Evolutionary conservation across 768 basidiomycete species (phyloP), one percentile per base, ranked within the genome.

Genomic region (Tricholoma hemisulphureum): DNA sequence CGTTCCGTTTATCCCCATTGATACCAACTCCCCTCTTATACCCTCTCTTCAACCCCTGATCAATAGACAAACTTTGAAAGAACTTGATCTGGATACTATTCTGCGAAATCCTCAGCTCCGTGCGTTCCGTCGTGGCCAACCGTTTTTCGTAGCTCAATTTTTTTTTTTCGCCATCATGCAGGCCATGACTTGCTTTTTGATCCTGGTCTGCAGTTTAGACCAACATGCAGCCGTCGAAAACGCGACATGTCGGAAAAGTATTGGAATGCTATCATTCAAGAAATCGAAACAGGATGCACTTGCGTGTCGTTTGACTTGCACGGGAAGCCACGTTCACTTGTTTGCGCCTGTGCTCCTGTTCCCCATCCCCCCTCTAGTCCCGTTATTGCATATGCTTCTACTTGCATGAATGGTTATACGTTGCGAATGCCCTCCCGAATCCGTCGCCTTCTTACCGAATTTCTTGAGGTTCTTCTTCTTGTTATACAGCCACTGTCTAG

Each of bases 181-280:
- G 91, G 91, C 31, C 93, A 96, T 64, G 93, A 95, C 73, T 80
- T 95, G 59, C 83, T 95, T 63, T 95, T 95, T 62, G 94, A 96
- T 61, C 81, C 90, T 16, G 86, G 87, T 14, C 76, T 93, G 13
- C 91, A 93, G 69, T 93, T 93, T 71, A 83, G 89, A 41, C 89
- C 90, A 10, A 86, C 87, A 1, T 80, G 82, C n/a, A 84, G 84
- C 61, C 83, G 87, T 37, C 83, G 87, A 57, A 93, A 93, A 69
- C 77, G 75, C 69, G 84, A 87, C 50, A 77, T 84, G 34, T 80
- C 86, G 0, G 91, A 94, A 61, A 84, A 82, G 58, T 98, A 96
- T 68, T 98, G 95, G 95, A 76, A 77, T 39, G 88, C 93, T 41
- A 78, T 98, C 53, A 76, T 82, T 31, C 83, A 82, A 51, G 95